Base-by-base conservation (phyloP, 495 filamentous ascomycete genomes). In the Clavariopsis aquatica region DNA sequence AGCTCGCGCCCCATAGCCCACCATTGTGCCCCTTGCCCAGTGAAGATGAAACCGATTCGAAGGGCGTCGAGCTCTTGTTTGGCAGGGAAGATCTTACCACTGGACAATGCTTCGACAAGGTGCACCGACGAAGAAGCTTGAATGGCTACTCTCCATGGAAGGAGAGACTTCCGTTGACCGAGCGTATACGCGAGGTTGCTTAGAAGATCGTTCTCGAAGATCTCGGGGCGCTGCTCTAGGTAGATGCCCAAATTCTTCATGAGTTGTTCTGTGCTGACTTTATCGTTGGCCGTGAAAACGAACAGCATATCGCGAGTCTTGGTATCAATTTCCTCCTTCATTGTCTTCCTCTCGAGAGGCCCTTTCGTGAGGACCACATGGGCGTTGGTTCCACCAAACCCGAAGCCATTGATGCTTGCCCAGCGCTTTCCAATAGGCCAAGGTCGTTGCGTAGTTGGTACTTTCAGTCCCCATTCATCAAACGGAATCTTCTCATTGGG, bases 21-120 rank as follows among this genome's bases (percentile, higher is more conserved):
- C 66, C 70, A 80, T 49, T 80, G 78, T 4, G 78, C 78, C 15
- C 78, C 78, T 61, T 80, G 78, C 0, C 78, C 77, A 1, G 76
- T 80, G 51, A 77, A 80, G 1, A 78, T 62, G 28, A 73, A 74
- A 0, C 62, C 71, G 8, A 77, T 57, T 12, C 61, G 51, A 43
- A 49, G 47, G 19, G 19, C n/a, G 5, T 63, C 49, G 52, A 34
- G 38, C 8, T 47, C 38, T 23, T 54, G 49, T 26, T 63, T 63
- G 10, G 47, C 34, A 29, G 54, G 26, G 17, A 47, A 23, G 10
- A 63, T 29, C 24, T 29, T 46, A 20, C 51, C 60, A 15, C 29
- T 51, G 3, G 60, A 56, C 6, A 63, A n/a, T 29, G 22, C 28
- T 41, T 63, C 60, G 52, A 63, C 43, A n/a, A 63, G 52, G 0